Percentiles rank a stretch among this genome's conserved stretches.
phyloP scores from a whole-genome alignment of 306 rosid genomes.

The Dryas drummondii region DNA sequence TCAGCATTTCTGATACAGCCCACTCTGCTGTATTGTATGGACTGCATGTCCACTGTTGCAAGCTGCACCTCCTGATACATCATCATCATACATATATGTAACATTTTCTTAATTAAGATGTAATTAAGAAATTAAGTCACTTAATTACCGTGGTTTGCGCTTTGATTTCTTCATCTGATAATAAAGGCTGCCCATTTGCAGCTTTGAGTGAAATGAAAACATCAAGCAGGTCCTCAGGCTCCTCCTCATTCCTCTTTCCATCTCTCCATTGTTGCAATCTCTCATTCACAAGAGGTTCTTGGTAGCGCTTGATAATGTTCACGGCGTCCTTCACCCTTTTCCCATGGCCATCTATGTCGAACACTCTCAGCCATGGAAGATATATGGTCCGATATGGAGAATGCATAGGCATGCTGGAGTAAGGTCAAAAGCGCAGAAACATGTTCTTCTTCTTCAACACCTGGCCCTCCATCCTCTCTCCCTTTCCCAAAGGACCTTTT shows the following conservation, averaged over 20 bases:
- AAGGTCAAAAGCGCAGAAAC: conserved; percentile 21
- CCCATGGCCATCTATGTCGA: conserved; percentile 41
- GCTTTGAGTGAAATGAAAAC: conserved; percentile 38
- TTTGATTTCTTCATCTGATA: conserved; percentile 41
- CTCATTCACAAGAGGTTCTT: conserved; percentile 34
- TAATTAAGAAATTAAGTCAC: no score
- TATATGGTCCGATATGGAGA: conserved; percentile 41
- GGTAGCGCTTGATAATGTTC: conserved; percentile 14
- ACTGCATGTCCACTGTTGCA: conserved; percentile 39
- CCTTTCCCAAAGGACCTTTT: conserved; percentile 40
- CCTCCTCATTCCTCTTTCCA: conserved; percentile 20
- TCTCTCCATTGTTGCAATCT: conserved; percentile 37
- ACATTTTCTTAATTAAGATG: no score
- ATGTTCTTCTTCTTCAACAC: conserved; percentile 39
- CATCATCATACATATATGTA: no score
- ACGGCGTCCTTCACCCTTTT: conserved; percentile 18
- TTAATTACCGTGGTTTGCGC: conserved; percentile 34
- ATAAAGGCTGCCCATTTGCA: conserved; percentile 14
- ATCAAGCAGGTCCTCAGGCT: conserved; percentile 42
- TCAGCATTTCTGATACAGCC: conserved; percentile 42
- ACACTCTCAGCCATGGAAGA: conserved; percentile 35
- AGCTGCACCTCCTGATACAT: conserved; percentile 35
- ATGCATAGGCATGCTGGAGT: conserved; percentile 26
- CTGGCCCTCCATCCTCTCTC: conserved; percentile 42
- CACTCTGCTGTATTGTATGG: conserved; percentile 45